phyloP scores from a whole-genome alignment of 208 protist species.

The Wallacemonas sp. region DNA sequence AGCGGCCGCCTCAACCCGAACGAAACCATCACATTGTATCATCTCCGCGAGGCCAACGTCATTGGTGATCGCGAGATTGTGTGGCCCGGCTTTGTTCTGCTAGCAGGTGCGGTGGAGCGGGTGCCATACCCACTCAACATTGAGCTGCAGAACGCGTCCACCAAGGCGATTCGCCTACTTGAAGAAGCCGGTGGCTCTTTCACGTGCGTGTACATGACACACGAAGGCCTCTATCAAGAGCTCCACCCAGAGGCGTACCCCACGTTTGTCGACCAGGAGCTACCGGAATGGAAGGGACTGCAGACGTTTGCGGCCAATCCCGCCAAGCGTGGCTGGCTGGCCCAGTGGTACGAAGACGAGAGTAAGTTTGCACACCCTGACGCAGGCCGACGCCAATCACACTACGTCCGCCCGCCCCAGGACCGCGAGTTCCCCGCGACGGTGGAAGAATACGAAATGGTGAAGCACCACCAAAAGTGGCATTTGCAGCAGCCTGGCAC shows the following conservation, averaged over 20 bases:
- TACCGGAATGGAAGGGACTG: constrained; percentile 80
- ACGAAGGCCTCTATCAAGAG: constrained; percentile 90
- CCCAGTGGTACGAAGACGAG: constrained; percentile 89
- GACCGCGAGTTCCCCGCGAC: constrained; percentile 87
- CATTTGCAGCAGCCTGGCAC: constrained; percentile 89
- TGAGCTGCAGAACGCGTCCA: constrained; percentile 88
- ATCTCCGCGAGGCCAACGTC: constrained; percentile 71
- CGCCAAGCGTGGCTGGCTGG: constrained; percentile 77
- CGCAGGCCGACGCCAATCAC: constrained; percentile 68
- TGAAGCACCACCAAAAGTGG: constrained; percentile 94
- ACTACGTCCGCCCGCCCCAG: constrained; percentile 79
- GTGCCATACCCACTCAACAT: constrained; percentile 85
- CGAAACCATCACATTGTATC: constrained; percentile 87
- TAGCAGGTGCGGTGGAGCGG: constrained; percentile 58
- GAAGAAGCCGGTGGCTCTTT: constrained; percentile 89
- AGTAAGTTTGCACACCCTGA: constrained; percentile 86
- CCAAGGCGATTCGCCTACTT: constrained; percentile 76
- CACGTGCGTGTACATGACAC: constrained; percentile 87
- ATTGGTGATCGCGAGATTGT: constrained; percentile 75
- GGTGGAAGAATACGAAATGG: constrained; percentile 84
- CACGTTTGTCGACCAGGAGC: constrained; percentile 75
- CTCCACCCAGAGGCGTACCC: constrained; percentile 87
- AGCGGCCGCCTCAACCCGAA: constrained; percentile 86
- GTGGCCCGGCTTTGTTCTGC: constrained; percentile 87
- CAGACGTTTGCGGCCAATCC: constrained; percentile 75